Base-by-base conservation (phyloP, 768 basidiomycete genomes). In the Kwoniella shandongensis region DNA sequence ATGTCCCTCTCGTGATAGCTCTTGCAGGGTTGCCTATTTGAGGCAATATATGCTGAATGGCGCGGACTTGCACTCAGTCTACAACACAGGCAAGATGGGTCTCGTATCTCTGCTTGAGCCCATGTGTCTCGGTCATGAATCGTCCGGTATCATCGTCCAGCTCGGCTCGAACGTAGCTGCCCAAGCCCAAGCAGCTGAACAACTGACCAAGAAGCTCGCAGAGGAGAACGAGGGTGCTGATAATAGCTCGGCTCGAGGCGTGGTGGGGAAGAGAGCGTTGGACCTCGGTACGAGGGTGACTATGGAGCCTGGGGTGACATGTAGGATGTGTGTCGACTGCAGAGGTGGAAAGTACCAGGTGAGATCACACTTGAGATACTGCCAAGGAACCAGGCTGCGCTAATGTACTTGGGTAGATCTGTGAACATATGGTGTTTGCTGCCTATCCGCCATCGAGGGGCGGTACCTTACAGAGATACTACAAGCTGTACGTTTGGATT, bases 111-210 rank as follows among this genome's bases (percentile, higher is more conserved):
- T 59, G 23, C 35, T 41, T 17, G 59, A 56, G 23, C 72, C 78
- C 46, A 75, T 89, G 91, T 88, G 91, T 46, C 85, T 97, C 41
- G 94, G 94, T 18, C 94, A 98, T 71, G 94, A 98, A 79, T 91
- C 90, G 1, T 81, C 90, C 25, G 92, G 91, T 11, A 78, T 91
- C 45, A 78, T 96, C 47, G 79, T 78, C 53, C 86, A 61, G 30
- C 64, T 73, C 5, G 71, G 71, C 6, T 57, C 71, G 1, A 70
- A 73, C 51, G 55, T 67, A 10, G 70, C 70, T 25, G 62, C 57
- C 2, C 26, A 60, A 44, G 62, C 70, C n/a, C 51, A 38, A 11
- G 51, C 59, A 35, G 67, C 67, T 12, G 50, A 52, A 2, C n/a
- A 63, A 10, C 12, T 50, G 4, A 53, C 57, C 0, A 30, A 54